Evolutionary conservation across 768 basidiomycete genomes (phyloP).

Genomic region (Suillus luteus): DNA sequence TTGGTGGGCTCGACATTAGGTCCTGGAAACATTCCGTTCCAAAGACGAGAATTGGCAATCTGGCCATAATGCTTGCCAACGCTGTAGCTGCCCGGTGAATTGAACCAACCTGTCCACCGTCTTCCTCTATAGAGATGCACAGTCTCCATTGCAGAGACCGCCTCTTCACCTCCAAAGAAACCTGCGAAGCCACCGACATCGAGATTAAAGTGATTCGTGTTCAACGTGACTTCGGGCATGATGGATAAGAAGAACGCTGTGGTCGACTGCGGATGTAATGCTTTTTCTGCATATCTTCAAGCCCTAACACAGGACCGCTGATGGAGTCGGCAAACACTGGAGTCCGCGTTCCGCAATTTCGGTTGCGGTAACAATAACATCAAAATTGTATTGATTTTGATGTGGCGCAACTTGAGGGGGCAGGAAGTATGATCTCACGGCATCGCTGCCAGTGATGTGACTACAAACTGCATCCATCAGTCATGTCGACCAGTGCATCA

Average conservation of each 20-base stretch:
- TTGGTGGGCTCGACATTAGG: slow-evolving; percentile 25
- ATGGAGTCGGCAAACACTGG: no score
- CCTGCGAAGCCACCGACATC: slow-evolving; percentile 37
- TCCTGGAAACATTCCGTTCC: slow-evolving; percentile 37
- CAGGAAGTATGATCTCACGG: no score
- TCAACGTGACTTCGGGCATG: slow-evolving; percentile 14
- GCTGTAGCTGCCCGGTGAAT: slow-evolving; percentile 39
- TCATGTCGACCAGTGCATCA: neutral
- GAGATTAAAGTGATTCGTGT: slow-evolving; percentile 20
- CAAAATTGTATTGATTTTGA: no score
- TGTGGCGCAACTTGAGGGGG: no score
- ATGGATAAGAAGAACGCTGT: slow-evolving; percentile 11
- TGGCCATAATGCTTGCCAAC: slow-evolving; percentile 35
- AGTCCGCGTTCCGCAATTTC: no score
- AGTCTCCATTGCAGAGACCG: slow-evolving; percentile 39
- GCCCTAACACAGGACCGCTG: no score
- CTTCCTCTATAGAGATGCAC: slow-evolving; percentile 35
- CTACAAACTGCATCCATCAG: no score
- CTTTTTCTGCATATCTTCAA: neutral
- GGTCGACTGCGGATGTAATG: neutral
- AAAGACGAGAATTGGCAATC: slow-evolving; percentile 30
- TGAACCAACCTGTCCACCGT: slow-evolving; percentile 39
- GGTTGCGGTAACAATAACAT: no score
- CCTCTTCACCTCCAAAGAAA: slow-evolving; percentile 42
- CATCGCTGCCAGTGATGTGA: no score